phyloP scores from a whole-genome alignment of 768 basidiomycete species.

The Crepidotus variabilis region DNA sequence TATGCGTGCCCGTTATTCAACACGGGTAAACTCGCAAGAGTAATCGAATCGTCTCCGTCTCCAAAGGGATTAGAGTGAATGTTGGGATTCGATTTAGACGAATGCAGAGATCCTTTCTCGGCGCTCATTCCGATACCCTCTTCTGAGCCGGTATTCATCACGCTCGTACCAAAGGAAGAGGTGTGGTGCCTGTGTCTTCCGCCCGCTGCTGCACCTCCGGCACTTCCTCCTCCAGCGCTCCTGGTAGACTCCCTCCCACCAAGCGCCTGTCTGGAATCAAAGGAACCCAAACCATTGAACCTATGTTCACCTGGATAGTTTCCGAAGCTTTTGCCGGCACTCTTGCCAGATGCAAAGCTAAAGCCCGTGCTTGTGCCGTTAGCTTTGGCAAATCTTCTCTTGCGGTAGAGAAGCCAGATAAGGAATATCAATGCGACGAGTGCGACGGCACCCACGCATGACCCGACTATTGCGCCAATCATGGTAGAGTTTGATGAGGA shows the following conservation, averaged over 20 bases:
- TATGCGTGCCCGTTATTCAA: too few relatives aligned
- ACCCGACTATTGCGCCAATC: slow-evolving; percentile 46
- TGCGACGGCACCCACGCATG: slow-evolving; percentile 43
- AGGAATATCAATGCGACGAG: slow-evolving; percentile 28
- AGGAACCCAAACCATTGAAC: slow-evolving; percentile 30
- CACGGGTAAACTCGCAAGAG: too few relatives aligned
- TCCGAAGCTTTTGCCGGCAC: too few relatives aligned
- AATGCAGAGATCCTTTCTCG: slow-evolving; percentile 20
- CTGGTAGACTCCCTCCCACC: not conserved
- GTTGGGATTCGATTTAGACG: slow-evolving; percentile 10
- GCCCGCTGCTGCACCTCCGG: too few relatives aligned
- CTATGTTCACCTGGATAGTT: slow-evolving; percentile 3
- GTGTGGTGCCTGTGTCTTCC: not conserved
- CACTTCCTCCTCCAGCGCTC: not conserved
- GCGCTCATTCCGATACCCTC: slow-evolving; percentile 14
- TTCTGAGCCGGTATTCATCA: slow-evolving; percentile 15
- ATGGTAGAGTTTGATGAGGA: slow-evolving; percentile 25
- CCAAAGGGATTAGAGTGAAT: slow-evolving; percentile 4
- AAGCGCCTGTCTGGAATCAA: slow-evolving; percentile 24
- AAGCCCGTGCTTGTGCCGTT: slow-evolving; percentile 6
- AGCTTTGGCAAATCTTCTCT: slow-evolving; percentile 6
- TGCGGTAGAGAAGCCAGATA: slow-evolving; percentile 28
- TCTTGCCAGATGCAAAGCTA: not conserved
- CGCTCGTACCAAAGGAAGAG: slow-evolving; percentile 13
- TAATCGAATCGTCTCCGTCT: too few relatives aligned